phyloP scores from a whole-genome alignment of 345 rosid genomes.

The Ceriops tagal region DNA sequence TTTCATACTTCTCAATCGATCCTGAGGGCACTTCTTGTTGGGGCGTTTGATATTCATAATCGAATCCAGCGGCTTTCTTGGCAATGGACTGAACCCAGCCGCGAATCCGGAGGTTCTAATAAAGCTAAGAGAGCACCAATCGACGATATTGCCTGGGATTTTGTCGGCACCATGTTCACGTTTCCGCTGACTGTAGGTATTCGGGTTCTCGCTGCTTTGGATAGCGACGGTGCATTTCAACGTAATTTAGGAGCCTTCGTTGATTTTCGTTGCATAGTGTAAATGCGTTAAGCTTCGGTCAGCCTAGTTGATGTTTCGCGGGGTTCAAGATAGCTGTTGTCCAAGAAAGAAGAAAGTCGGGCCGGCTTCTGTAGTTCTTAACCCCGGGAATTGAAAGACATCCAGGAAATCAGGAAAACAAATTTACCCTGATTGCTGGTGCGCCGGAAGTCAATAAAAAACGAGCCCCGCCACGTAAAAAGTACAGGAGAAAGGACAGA shows the following conservation, averaged over 20 bases:
- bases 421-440: too few species aligned
- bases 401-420: too few species aligned
- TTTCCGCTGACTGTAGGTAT: neutral
- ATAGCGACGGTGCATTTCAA: constrained; percentile 8
- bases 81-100: constrained; percentile 71
- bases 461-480: too few species aligned
- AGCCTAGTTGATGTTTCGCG: too few species aligned
- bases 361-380: too few species aligned
- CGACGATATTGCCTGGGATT: constrained; percentile 27
- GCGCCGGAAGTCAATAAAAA: too few species aligned
- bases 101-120: constrained; percentile 71
- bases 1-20: neutral
- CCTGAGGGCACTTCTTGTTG: constrained; percentile 59
- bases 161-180: neutral
- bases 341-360: too few species aligned
- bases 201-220: neutral
- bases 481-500: too few species aligned
- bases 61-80: constrained; percentile 80
- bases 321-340: too few species aligned
- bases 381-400: too few species aligned
- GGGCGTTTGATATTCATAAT: constrained; percentile 75
- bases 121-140: constrained; percentile 66
- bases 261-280: constrained; percentile 14
- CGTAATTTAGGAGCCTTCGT: neutral
- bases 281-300: too few species aligned